Evolutionary conservation across 305 asterid genomes (phyloP).

Genomic region (Fraxinus platypoda): DNA sequence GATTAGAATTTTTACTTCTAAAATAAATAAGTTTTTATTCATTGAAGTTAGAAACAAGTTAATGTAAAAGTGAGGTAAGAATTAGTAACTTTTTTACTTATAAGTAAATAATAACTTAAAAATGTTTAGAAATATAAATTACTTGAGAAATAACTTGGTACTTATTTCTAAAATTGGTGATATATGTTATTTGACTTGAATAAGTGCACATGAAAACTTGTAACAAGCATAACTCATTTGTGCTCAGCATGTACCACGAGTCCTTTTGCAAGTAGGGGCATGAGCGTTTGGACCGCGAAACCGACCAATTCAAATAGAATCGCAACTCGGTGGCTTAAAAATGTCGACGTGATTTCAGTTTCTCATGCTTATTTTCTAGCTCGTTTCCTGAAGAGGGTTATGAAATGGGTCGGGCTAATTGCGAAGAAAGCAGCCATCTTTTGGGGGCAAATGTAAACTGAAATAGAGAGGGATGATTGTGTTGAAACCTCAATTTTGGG

Average conservation of each 20-base stretch:
- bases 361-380: constrained; percentile 66
- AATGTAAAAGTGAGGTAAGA: neutral
- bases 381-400: constrained; percentile 33
- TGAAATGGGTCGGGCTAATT: neutral
- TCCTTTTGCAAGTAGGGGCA: neutral
- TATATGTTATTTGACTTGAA: neutral
- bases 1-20: neutral
- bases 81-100: neutral
- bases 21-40: neutral
- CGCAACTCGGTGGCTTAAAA: constrained; percentile 57
- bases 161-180: neutral
- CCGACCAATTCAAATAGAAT: constrained; percentile 74
- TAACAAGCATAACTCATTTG: neutral
- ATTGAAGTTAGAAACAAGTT: neutral
- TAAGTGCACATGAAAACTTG: neutral
- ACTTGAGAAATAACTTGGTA: neutral
- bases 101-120: neutral
- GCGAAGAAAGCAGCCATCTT: constrained; percentile 30
- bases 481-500: constrained; percentile 2
- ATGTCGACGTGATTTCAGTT: constrained; percentile 46
- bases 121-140: neutral
- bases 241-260: neutral
- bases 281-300: constrained; percentile 26
- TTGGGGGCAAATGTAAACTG: constrained; percentile 35
- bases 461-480: constrained; percentile 12